A percentile compares a stretch with the other conserved stretches of the same genome.
These are phyloP conservation scores for Ochetophila trinervis DNA, from an alignment of 306 rosid genomes.

Conservation along the genomic window DNA sequence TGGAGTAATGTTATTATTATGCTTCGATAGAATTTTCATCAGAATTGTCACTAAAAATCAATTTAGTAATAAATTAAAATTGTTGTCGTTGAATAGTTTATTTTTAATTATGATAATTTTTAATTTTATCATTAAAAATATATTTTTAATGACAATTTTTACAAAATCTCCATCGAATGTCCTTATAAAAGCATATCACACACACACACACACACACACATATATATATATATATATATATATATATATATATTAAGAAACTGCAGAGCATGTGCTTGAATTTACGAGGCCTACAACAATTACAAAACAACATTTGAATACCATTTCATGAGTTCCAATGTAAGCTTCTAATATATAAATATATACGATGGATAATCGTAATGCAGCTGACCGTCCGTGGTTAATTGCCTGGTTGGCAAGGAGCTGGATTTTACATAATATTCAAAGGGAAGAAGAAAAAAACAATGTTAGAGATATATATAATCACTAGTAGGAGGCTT, in stretches of 20 bases:
- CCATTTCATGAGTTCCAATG: slow-evolving; percentile 39
- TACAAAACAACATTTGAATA: not conserved
- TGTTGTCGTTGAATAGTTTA: too few relatives aligned
- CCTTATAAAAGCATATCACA: too few relatives aligned
- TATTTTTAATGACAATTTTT: too few relatives aligned
- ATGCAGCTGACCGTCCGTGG: not conserved
- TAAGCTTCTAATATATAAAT: not conserved
- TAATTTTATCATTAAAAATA: too few relatives aligned
- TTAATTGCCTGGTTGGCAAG: slow-evolving; percentile 29
- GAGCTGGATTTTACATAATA: slow-evolving; percentile 25
- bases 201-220: too few relatives aligned
- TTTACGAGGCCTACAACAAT: slow-evolving; percentile 25
- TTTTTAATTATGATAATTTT: too few relatives aligned
- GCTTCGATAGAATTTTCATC: too few relatives aligned
- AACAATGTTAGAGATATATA: not conserved
- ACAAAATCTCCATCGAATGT: too few relatives aligned
- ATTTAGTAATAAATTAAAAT: too few relatives aligned
- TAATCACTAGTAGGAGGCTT: not conserved
- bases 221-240: not conserved
- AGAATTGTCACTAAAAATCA: too few relatives aligned
- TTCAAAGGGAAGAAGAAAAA: not conserved
- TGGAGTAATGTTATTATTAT: too few relatives aligned
- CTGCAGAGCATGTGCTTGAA: slow-evolving; percentile 32
- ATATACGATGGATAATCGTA: slow-evolving; percentile 4
- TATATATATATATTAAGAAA: not conserved